phyloP scores from a whole-genome alignment of 2,329 filamentous ascomycete genomes.

The Thyridium curvatum region DNA sequence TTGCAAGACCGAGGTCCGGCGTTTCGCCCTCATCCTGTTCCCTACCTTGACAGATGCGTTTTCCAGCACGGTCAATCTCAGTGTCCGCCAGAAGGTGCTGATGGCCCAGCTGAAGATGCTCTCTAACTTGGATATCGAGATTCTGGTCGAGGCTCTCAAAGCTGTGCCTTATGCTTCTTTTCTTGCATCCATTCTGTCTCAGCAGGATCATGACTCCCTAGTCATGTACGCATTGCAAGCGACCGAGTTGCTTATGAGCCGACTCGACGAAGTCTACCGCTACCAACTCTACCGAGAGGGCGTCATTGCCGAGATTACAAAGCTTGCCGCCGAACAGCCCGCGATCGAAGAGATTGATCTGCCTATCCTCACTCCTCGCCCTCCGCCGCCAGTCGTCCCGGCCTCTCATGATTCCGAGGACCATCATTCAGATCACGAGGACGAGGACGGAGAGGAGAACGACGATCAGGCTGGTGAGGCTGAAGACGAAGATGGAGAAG shows the following conservation, averaged over 20 bases:
- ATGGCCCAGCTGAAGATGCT: conserved; percentile 97
- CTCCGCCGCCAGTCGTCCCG: too few species aligned
- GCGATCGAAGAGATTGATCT: conserved; percentile 19
- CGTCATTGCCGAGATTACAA: conserved; percentile 84
- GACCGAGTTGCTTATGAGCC: conserved; percentile 77
- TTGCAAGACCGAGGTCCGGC: conserved; percentile 82
- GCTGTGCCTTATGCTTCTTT: conserved; percentile 94
- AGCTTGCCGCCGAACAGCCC: conserved; percentile 55
- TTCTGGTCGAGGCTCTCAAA: conserved; percentile 79
- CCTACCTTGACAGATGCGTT: conserved; percentile 95
- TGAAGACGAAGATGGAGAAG: conserved; percentile 25
- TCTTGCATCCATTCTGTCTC: conserved; percentile 87
- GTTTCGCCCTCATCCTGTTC: conserved; percentile 88
- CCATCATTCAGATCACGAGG: conserved; percentile 8
- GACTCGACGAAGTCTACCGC: conserved; percentile 81
- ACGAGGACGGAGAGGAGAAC: conserved; percentile 16
- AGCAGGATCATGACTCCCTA: conserved; percentile 84
- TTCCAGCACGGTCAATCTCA: conserved; percentile 93
- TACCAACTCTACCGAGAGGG: conserved; percentile 98
- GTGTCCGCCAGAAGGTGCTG: conserved; percentile 89
- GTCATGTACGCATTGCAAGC: conserved; percentile 85
- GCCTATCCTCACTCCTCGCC: too few species aligned
- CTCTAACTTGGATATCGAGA: conserved; percentile 80
- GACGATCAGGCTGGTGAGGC: conserved; percentile 30
- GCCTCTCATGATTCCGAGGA: too few species aligned